Percentiles rank a stretch among this genome's conserved stretches.
These are phyloP conservation scores for Raffaelea albimanens DNA, from an alignment of 2,329 filamentous ascomycete genomes.

Conservation along the genomic window DNA sequence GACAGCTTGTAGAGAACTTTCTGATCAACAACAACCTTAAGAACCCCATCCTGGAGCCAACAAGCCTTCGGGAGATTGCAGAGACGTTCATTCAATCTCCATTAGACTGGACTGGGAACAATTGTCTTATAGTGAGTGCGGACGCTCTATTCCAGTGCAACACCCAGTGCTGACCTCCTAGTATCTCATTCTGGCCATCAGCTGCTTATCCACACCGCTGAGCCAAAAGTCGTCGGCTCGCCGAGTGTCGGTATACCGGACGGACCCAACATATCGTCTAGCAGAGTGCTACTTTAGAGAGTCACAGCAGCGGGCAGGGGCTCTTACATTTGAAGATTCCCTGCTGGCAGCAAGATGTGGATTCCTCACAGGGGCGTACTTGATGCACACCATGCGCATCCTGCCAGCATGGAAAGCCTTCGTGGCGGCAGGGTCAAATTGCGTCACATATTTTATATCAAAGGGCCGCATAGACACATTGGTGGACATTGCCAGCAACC, in stretches of 20 bases:
- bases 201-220: constrained; percentile 32
- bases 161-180: neutral
- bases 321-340: constrained; percentile 27
- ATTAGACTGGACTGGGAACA: constrained; percentile 34
- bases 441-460: constrained; percentile 2
- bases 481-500: neutral
- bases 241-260: constrained; percentile 17
- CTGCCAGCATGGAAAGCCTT: constrained; percentile 8
- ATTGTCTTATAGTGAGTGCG: constrained; percentile 20
- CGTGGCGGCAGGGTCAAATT: constrained; percentile 4
- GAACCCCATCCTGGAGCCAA: constrained; percentile 40
- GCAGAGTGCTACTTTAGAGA: constrained; percentile 36
- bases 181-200: constrained; percentile 36
- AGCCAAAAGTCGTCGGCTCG: constrained; percentile 22
- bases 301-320: constrained; percentile 37
- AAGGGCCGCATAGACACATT: neutral
- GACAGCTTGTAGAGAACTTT: constrained; percentile 8
- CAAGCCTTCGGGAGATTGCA: constrained; percentile 26
- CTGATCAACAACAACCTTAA: constrained; percentile 34
- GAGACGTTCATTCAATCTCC: constrained; percentile 19
- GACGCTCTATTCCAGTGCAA: neutral
- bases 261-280: constrained; percentile 25
- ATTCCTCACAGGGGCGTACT: constrained; percentile 21
- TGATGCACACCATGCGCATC: constrained; percentile 7
- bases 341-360: constrained; percentile 39